phyloP scores from a whole-genome alignment of 768 basidiomycete species.

The Lentinus brumalis region DNA sequence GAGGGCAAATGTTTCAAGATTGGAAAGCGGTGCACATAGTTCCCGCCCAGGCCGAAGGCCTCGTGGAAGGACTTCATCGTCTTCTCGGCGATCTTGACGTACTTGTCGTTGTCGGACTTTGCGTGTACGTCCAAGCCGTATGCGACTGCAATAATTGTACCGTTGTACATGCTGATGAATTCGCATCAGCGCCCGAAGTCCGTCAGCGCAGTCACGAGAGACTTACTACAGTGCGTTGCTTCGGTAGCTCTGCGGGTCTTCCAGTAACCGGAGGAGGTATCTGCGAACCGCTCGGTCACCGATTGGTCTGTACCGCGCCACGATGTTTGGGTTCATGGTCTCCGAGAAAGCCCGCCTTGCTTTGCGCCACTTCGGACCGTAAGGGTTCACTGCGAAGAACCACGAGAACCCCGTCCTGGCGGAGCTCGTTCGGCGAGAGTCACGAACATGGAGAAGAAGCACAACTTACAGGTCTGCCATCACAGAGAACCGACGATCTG shows the following conservation, averaged over 20 bases:
- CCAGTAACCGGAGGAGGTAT: background rate
- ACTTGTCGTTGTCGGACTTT: constrained; percentile 38
- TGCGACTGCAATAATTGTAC: constrained; percentile 40
- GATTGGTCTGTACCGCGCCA: background rate
- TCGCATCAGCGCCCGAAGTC: background rate
- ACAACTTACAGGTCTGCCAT: background rate
- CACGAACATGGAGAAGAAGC: background rate
- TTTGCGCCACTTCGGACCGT: background rate
- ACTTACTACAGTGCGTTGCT: constrained; percentile 35
- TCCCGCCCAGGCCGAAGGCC: constrained; percentile 41
- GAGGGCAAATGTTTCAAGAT: constrained; percentile 2
- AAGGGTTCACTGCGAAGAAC: background rate
- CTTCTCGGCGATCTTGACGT: constrained; percentile 40
- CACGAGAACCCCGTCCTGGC: background rate
- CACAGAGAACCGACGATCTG: constrained; percentile 49
- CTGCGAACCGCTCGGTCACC: background rate
- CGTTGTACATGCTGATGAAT: constrained; percentile 26
- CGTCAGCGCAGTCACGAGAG: background rate
- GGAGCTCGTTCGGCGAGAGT: background rate
- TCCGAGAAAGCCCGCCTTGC: background rate
- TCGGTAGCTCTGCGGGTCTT: background rate
- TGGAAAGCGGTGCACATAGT: constrained; percentile 42
- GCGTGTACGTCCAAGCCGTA: constrained; percentile 46
- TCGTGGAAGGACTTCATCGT: constrained; percentile 34
- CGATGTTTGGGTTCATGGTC: background rate